A percentile compares a stretch with the other conserved stretches of the same genome.
These are phyloP conservation scores for Escallonia rubra DNA, from an alignment of 129 eudicot genomes.

Conservation along the genomic window DNA sequence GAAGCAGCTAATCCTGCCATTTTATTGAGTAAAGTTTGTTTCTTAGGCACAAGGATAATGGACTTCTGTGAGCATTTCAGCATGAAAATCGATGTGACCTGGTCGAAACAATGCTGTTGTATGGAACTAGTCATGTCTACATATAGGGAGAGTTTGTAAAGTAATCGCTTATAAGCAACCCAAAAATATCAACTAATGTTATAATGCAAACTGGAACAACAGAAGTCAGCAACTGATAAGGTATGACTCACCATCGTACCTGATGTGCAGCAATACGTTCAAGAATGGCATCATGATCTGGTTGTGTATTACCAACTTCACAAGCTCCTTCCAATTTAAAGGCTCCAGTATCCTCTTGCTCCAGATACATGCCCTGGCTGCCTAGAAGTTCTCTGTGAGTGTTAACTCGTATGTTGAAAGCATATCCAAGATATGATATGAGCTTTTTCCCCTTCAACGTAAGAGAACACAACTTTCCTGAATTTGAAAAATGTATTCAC, in stretches of 20 bases:
- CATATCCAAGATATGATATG: constrained; percentile 3
- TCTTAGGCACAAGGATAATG: not conserved
- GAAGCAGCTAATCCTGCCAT: not conserved
- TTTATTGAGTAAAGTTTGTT: not conserved
- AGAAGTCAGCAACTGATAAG: constrained; percentile 1
- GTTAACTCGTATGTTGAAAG: not conserved
- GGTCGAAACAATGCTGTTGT: not conserved
- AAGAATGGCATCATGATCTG: not conserved
- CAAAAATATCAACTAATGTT: not conserved
- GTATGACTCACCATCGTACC: constrained; percentile 40
- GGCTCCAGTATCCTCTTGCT: constrained; percentile 1
- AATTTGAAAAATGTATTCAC: not conserved
- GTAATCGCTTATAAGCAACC: not conserved
- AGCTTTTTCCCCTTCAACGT: constrained; percentile 15
- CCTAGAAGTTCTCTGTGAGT: constrained; percentile 8
- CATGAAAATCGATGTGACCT: not conserved
- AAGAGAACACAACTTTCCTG: constrained; percentile 37
- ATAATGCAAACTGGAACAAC: not conserved
- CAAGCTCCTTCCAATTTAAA: constrained; percentile 1
- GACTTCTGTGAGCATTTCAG: not conserved
- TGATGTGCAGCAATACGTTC: constrained; percentile 25
- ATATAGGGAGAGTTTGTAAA: not conserved
- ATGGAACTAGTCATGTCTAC: not conserved
- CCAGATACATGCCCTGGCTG: constrained; percentile 11
- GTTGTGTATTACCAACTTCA: constrained; percentile 6